A percentile compares a stretch with the other conserved stretches of the same genome.
phyloP scores from a whole-genome alignment of 768 basidiomycete species.

The Podaxis pistillaris region DNA sequence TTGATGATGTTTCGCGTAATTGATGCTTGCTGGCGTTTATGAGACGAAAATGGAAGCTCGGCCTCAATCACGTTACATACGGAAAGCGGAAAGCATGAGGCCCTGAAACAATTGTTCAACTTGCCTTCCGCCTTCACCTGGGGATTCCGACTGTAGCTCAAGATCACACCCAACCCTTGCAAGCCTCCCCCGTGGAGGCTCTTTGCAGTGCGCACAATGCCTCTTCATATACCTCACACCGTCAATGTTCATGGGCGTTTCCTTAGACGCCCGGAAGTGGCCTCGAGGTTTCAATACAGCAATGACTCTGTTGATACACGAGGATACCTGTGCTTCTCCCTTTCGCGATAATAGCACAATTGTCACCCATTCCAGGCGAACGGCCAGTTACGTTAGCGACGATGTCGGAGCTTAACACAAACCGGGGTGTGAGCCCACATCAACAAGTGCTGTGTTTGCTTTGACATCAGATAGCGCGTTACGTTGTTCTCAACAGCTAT shows the following conservation, averaged over 20 bases:
- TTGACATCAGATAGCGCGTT: too few species aligned
- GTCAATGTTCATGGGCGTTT: not conserved
- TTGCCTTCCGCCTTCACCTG: not conserved
- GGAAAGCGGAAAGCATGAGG: not conserved
- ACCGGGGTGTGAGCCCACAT: too few species aligned
- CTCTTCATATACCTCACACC: too few species aligned
- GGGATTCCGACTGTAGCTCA: not conserved
- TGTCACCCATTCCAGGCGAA: too few species aligned
- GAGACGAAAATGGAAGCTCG: too few species aligned
- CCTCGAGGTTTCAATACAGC: not conserved
- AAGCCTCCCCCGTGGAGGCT: not conserved
- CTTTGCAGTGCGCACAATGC: not conserved
- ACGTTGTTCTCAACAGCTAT: not conserved
- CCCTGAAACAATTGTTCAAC: not conserved
- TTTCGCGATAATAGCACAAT: too few species aligned
- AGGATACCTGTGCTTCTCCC: too few species aligned
- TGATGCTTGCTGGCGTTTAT: too few species aligned
- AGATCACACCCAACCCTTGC: not conserved
- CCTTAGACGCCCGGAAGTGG: not conserved
- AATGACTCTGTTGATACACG: not conserved
- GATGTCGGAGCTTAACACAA: too few species aligned
- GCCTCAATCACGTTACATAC: not conserved
- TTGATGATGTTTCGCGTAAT: too few species aligned
- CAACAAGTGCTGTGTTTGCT: too few species aligned
- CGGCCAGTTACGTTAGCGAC: too few species aligned